Evolutionary conservation across 345 rosid genomes (phyloP).

Genomic region (Pistacia atlantica): DNA sequence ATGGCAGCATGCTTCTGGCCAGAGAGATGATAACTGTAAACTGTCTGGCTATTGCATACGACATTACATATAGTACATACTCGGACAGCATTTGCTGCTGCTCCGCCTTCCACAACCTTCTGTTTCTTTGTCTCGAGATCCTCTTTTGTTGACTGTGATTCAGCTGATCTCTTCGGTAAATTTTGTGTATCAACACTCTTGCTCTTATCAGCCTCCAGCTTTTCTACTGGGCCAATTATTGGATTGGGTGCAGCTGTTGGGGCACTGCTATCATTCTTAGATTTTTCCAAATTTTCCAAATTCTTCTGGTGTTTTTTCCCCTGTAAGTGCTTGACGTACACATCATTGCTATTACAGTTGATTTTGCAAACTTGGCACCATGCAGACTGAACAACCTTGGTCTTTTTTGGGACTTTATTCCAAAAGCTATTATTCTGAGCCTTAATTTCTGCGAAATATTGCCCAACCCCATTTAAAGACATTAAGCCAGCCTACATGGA

Average conservation of each 20-base stretch:
- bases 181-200: conserved; percentile 2
- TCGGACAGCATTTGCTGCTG: conserved; percentile 37
- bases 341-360: conserved; percentile 28
- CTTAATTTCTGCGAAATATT: conserved; percentile 25
- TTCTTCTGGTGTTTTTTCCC: conserved; percentile 37
- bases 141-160: conserved; percentile 11
- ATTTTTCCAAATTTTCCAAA: conserved; percentile 24
- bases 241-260: conserved; percentile 5
- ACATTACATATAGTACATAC: conserved; percentile 44
- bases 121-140: conserved; percentile 43
- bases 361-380: conserved; percentile 39
- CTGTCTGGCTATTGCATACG: conserved; percentile 44
- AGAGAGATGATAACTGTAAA: conserved; percentile 38
- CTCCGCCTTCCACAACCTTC: conserved; percentile 43
- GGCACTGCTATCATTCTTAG: conserved; percentile 21
- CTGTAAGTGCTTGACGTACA: conserved; percentile 22
- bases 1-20: conserved; percentile 59
- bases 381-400: conserved; percentile 24
- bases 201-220: conserved; percentile 1
- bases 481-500: conserved; percentile 22
- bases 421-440: conserved; percentile 25
- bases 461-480: conserved; percentile 22
- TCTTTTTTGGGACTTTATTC: conserved; percentile 20
- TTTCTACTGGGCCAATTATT: conserved; percentile 19
- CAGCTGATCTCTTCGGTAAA: conserved; percentile 7